These are phyloP conservation scores for Galerina sulciceps DNA, from an alignment of 768 basidiomycete species.

Conservation along the genomic window DNA sequence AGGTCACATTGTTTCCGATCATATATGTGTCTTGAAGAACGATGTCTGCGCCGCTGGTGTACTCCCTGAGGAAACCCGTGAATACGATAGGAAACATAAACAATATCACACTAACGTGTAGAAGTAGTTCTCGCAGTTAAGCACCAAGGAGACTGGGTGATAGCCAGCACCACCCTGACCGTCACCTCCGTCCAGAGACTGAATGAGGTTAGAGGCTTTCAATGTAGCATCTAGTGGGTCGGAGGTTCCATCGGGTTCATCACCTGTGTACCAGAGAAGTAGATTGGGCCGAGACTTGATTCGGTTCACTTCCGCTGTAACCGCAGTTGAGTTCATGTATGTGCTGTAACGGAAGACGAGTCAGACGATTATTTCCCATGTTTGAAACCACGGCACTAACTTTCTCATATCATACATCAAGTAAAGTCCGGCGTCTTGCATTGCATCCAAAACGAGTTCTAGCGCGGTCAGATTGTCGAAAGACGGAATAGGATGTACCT, in stretches of 20 bases:
- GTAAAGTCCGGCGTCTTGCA: slow-evolving; percentile 72
- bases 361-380: neutral
- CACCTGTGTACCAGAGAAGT: slow-evolving; percentile 74
- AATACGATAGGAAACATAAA: neutral
- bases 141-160: slow-evolving; percentile 67
- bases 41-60: slow-evolving; percentile 67
- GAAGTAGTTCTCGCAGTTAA: slow-evolving; percentile 70
- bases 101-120: slow-evolving; percentile 41
- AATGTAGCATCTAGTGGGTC: slow-evolving; percentile 68
- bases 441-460: slow-evolving; percentile 62
- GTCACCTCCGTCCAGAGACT: slow-evolving; percentile 56
- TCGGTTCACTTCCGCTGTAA: slow-evolving; percentile 68
- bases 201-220: slow-evolving; percentile 58
- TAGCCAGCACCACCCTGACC: slow-evolving; percentile 56
- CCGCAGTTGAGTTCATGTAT: slow-evolving; percentile 66
- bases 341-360: slow-evolving; percentile 38
- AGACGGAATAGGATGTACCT: slow-evolving; percentile 74
- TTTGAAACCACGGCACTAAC: slow-evolving; percentile 30
- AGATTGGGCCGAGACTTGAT: slow-evolving; percentile 73
- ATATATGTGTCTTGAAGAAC: slow-evolving; percentile 71
- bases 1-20: slow-evolving; percentile 66
- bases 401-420: slow-evolving; percentile 86
- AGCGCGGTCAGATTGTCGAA: slow-evolving; percentile 65
- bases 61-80: slow-evolving; percentile 28
- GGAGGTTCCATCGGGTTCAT: slow-evolving; percentile 74